Evolutionary conservation across 306 rosid species (phyloP).

Genomic region (Cicer chorassanicum): DNA sequence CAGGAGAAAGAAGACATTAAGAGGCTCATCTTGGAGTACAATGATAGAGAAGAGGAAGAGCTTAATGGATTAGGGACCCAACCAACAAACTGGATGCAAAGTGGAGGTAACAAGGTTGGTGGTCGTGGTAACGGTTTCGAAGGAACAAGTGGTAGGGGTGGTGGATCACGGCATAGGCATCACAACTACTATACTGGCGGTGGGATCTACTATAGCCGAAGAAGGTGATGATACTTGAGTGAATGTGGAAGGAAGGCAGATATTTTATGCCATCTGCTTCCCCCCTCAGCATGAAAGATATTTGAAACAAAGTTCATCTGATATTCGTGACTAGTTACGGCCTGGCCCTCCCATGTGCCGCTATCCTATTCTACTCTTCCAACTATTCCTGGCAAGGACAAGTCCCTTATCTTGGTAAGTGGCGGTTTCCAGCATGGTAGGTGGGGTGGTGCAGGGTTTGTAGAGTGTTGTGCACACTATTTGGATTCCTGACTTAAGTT

Average conservation of each 20-base stretch:
- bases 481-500: slow-evolving; percentile 40
- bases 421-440: slow-evolving; percentile 29
- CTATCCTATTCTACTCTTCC: slow-evolving; percentile 7
- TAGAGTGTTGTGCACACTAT: slow-evolving; percentile 36
- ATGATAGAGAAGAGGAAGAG: slow-evolving; percentile 98
- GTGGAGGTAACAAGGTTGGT: slow-evolving; percentile 60
- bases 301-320: slow-evolving; percentile 32
- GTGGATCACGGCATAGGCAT: slow-evolving; percentile 76
- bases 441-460: slow-evolving; percentile 40
- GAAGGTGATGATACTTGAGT: slow-evolving; percentile 51
- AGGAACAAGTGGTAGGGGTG: slow-evolving; percentile 66
- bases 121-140: slow-evolving; percentile 73
- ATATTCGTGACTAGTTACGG: slow-evolving; percentile 11
- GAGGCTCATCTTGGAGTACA: slow-evolving; percentile 91
- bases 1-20: slow-evolving; percentile 99
- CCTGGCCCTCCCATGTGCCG: slow-evolving; percentile 20
- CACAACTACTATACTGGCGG: slow-evolving; percentile 71
- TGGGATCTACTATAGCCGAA: slow-evolving; percentile 73
- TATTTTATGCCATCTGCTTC: slow-evolving; percentile 37
- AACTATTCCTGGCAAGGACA: not conserved
- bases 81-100: slow-evolving; percentile 74
- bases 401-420: slow-evolving; percentile 36
- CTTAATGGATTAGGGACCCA: slow-evolving; percentile 84
- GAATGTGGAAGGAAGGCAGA: slow-evolving; percentile 35
- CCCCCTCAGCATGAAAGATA: slow-evolving; percentile 33